Percentiles rank a stretch among this genome's conserved stretches.
These are phyloP conservation scores for Aechmea fasciata DNA, from an alignment of 176 grass and related monocot species.

Conservation along the genomic window DNA sequence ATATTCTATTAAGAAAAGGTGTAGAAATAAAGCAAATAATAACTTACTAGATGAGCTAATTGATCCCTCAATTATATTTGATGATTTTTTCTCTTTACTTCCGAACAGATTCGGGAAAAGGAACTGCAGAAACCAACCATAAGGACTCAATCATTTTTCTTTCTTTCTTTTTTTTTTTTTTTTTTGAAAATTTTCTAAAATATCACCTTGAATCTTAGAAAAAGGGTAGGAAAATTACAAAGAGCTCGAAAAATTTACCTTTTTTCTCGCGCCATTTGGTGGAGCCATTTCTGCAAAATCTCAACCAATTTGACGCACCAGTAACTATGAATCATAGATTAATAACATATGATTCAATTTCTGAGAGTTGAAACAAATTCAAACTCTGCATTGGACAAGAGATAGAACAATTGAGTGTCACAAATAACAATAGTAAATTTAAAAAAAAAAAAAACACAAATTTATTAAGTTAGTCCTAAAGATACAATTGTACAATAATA, in stretches of 20 bases:
- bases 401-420: too few relatives aligned
- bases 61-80: constrained; percentile 39
- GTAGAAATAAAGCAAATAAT: background rate
- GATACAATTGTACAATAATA: too few relatives aligned
- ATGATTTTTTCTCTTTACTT: constrained; percentile 55
- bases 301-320: background rate
- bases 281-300: constrained; percentile 33
- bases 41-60: constrained; percentile 35
- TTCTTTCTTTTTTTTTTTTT: background rate
- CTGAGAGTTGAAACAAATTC: too few relatives aligned
- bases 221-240: background rate
- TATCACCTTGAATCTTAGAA: background rate
- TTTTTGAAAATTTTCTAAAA: background rate
- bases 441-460: too few relatives aligned
- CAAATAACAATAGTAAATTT: too few relatives aligned
- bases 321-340: too few relatives aligned
- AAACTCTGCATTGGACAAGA: too few relatives aligned
- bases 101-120: constrained; percentile 45
- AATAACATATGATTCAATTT: too few relatives aligned
- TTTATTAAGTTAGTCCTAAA: too few relatives aligned
- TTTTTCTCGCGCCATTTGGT: constrained; percentile 50
- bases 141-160: background rate
- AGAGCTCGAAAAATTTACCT: constrained; percentile 25
- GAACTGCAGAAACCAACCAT: constrained; percentile 23
- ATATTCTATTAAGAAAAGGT: constrained; percentile 14